Evolutionary conservation across 2,329 filamentous ascomycete genomes (phyloP), one percentile per base, ranked within the genome.

Genomic region (Penicillium sp.): DNA sequence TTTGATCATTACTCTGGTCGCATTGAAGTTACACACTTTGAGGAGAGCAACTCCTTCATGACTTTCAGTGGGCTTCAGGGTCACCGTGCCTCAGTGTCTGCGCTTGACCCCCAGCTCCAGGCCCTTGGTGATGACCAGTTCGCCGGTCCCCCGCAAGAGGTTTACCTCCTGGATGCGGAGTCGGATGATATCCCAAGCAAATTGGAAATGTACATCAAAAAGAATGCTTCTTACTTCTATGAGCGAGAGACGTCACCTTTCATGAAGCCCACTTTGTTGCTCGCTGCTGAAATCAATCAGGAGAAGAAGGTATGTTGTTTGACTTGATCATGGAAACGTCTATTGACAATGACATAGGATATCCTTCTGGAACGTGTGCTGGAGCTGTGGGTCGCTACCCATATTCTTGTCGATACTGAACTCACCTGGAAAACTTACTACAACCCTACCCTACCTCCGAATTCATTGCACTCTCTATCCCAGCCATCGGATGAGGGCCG

Each of bases 1-100:
- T 76, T 81, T 44, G 74, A 79, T 36, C 70, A 76, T 51, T 74
- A 77, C 35, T 73, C 74, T 26, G 80, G 81, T 7, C 74, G 79
- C 47, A 78, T 85, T 51, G 81, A 84, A 62, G 79, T 77, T 27
- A 79, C 76, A 1, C 77, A 83, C 57, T 87, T 88, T 48, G 76
- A 79, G 46, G 72, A 76, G n/a, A 74, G 77, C 18, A 68, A 72
- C 26, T 74, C 76, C 13, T 80, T 73, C 59, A 73, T 79, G 7
- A 80, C 78, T 1, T 79, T 82, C 53, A 71, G 68, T 52, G 71
- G 67, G 35, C 66, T 76, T 4, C 70, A 73, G 50, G 71, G 70
- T 36, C 73, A 74, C 40, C 69, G 76, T 63, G 51, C 73, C 60
- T 58, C 67, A 4, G 61, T 71, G 9, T 69, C 70, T 27, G 65